Evolutionary conservation across 306 rosid species (phyloP), one percentile per base, ranked within the genome.

Genomic region (Cicer bijugum): DNA sequence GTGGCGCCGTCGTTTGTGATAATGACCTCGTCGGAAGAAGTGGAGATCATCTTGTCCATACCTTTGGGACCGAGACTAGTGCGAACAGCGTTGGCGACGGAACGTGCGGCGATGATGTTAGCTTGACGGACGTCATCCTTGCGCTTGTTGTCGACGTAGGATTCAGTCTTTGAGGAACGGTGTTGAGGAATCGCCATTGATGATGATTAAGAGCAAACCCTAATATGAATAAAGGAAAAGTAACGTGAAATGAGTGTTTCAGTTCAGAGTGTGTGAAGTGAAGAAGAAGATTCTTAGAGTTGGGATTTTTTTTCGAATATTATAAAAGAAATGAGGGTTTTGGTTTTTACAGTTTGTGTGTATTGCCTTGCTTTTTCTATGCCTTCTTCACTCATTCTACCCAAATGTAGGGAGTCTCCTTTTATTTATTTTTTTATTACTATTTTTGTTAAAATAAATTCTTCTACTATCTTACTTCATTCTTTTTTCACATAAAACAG

Each of bases 1-100:
- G 99, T 94, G 17, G 99, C 99, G 9, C 99, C 99, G 75, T 94
- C 99, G 81, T 94, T 94, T 67, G 99, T 94, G 77, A 94, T 94
- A 86, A 91, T 94, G 28, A 94, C 97, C 70, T 94, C 99, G 5
- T 95, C 96, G 57, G 86, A 82, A 51, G 99, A 89, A 12, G 91
- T 85, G 81, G 99, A 88, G 69, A 94, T 94, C 97, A 94, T 94
- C 82, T 94, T 94, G 88, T 94, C 99, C 99, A 94, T 94, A 7
- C 99, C 99, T 44, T 92, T 90, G 1, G 99, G 99, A 0, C 99
- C 99, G 2, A 94, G 90, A 51, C 95, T 88, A 64, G 99, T 94
- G 12, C 99, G 88, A 4, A 94, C 99, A 6, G 99, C 96, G 48
- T 85, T 85, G 9, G 99, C 97, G 4, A 94, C 92, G 43, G 99